These are phyloP conservation scores for Ambrosia artemisiifolia DNA, from an alignment of 129 eudicot genomes.

Conservation along the genomic window DNA sequence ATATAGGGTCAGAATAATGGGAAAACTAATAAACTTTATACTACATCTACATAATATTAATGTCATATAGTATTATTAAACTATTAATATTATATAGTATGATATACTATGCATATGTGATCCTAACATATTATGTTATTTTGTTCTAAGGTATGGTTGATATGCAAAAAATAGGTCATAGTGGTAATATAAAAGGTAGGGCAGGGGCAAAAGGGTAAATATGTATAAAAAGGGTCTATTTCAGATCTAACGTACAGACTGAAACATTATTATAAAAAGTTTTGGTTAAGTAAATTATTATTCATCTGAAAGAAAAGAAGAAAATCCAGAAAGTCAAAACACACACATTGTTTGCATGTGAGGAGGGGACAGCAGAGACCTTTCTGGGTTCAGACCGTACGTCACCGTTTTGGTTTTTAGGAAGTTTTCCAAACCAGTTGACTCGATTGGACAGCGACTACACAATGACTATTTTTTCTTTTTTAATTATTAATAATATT, in stretches of 20 bases:
- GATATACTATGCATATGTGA: too few species aligned
- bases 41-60: too few species aligned
- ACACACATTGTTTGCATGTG: constrained; percentile 33
- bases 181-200: constrained; percentile 12
- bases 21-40: too few species aligned
- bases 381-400: constrained; percentile 50
- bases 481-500: neutral
- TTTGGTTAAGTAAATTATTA: neutral
- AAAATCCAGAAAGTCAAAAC: constrained; percentile 53
- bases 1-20: too few species aligned
- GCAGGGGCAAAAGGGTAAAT: constrained; percentile 31
- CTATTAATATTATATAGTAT: too few species aligned
- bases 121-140: too few species aligned
- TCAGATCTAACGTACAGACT: constrained; percentile 44
- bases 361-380: constrained; percentile 49
- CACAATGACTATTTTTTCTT: constrained; percentile 27
- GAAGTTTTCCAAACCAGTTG: constrained; percentile 38
- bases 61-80: too few species aligned
- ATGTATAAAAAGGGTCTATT: constrained; percentile 31
- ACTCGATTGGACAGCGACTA: constrained; percentile 41
- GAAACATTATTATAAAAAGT: constrained; percentile 31
- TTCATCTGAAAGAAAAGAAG: constrained; percentile 32
- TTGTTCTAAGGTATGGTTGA: neutral
- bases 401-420: constrained; percentile 43
- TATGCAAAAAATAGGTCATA: neutral